These are phyloP conservation scores for Ogataea pignaliae DNA, from an alignment of 805 yeast species.

Conservation along the genomic window DNA sequence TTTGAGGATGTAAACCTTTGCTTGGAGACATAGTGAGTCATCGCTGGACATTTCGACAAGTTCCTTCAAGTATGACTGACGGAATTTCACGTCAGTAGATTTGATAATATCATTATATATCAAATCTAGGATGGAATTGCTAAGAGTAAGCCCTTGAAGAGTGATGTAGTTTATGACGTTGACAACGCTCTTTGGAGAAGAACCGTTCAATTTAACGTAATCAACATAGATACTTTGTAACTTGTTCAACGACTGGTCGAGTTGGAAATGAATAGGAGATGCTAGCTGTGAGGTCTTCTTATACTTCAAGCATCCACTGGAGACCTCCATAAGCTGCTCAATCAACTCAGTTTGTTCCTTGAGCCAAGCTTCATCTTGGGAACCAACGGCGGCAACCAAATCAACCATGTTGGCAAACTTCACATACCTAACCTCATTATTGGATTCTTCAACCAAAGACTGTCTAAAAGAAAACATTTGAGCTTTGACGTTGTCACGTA, in stretches of 20 bases:
- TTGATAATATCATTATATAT: constrained; percentile 54
- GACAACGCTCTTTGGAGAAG: constrained; percentile 31
- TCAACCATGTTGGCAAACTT: constrained; percentile 75
- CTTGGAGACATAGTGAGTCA: constrained; percentile 39
- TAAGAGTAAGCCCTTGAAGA: constrained; percentile 41
- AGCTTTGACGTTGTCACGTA: constrained; percentile 52
- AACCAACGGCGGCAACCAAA: constrained; percentile 49
- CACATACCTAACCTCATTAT: constrained; percentile 49
- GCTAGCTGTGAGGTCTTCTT: constrained; percentile 41
- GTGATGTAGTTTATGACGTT: constrained; percentile 40
- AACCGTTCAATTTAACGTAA: constrained; percentile 8
- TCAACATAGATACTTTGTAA: constrained; percentile 49
- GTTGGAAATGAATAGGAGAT: constrained; percentile 63
- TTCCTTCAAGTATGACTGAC: constrained; percentile 47
- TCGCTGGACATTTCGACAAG: constrained; percentile 48
- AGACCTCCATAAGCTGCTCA: constrained; percentile 36
- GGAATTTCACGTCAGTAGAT: constrained; percentile 40
- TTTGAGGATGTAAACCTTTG: constrained; percentile 60
- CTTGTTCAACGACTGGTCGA: constrained; percentile 62
- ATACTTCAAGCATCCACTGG: constrained; percentile 39
- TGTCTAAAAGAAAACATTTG: constrained; percentile 45
- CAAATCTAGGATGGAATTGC: constrained; percentile 48
- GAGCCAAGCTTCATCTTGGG: constrained; percentile 50
- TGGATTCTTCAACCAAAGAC: constrained; percentile 43
- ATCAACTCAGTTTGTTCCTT: constrained; percentile 43